Evolutionary conservation across 768 basidiomycete species (phyloP), one percentile per base, ranked within the genome.

Genomic region (Phanerochaete sordida): DNA sequence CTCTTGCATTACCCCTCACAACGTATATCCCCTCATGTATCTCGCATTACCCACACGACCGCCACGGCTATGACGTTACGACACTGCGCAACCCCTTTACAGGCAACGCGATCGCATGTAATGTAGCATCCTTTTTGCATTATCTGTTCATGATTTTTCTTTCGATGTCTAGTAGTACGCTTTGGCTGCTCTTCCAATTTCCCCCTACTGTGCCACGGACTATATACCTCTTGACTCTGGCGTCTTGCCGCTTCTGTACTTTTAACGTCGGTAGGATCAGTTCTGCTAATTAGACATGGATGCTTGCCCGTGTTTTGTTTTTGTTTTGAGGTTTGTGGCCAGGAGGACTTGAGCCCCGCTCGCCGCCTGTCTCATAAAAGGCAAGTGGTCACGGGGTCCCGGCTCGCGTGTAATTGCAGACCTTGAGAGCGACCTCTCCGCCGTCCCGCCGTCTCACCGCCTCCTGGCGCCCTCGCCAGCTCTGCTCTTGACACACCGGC

Each of bases 11-110:
- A 54, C 51, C 30, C 55, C 45, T 24, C 58, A 33, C 58, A 56
- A 51, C 59, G 7, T 48, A 60, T 60, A 44, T 47, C 39, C 39
- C 33, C 51, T 26, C 45, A 53, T 55, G 45, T 53, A 54, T 48
- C 45, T 19, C 53, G 54, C 52, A 19, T 51, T 21, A 43, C 45
- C 43, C 35, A 26, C 53, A 54, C 44, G 53, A 60, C 43, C 30
- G 35, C 21, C 52, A 58, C 47, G 57, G 31, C 31, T 28, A 51
- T 16, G 50, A 51, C 28, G 28, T 51, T 31, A 51, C 31, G 50
- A 51, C 31, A 4, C 13, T 23, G 50, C 16, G 31, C 50, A 33
- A 30, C 16, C 28, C n/a, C 39, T 46, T 23, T 58, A 31, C 26
- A 57, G 24, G 39, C 21, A 39, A 57, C 43, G 51, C 39, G 47